A percentile compares a stretch with the other conserved stretches of the same genome.
phyloP scores from a whole-genome alignment of 2,329 filamentous ascomycete genomes.

The Bipolaris sorokiniana region DNA sequence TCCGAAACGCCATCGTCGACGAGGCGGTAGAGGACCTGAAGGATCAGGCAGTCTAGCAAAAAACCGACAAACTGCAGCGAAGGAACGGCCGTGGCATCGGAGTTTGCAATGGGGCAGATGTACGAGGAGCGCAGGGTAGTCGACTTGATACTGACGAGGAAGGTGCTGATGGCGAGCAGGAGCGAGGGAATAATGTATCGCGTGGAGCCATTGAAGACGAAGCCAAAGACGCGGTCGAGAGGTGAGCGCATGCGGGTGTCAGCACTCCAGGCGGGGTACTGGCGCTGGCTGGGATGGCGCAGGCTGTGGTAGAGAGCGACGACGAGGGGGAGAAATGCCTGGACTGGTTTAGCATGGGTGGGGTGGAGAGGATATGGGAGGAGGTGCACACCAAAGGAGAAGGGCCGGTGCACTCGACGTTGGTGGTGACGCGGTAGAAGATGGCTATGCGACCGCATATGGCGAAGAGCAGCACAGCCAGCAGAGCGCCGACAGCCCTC shows the following conservation, averaged over 20 bases:
- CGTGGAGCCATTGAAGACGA: constrained; percentile 36
- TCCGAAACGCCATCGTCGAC: constrained; percentile 36
- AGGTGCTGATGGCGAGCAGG: constrained; percentile 40
- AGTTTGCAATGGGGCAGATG: constrained; percentile 40
- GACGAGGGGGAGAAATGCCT: constrained; percentile 43
- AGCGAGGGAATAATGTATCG: constrained; percentile 43
- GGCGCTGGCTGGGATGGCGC: constrained; percentile 33
- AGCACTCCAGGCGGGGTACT: constrained; percentile 39
- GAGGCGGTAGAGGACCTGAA: constrained; percentile 34
- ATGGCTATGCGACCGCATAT: constrained; percentile 42
- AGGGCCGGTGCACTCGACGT: constrained; percentile 42
- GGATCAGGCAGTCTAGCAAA: constrained; percentile 35
- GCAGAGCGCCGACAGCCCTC: constrained; percentile 31
- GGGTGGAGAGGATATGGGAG: not conserved
- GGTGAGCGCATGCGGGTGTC: constrained; percentile 28
- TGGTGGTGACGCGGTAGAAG: constrained; percentile 36
- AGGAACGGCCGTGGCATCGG: constrained; percentile 33
- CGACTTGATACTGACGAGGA: constrained; percentile 39
- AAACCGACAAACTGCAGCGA: constrained; percentile 41
- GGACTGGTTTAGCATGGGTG: constrained; percentile 3
- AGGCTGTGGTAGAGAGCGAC: constrained; percentile 41
- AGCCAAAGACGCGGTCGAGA: constrained; percentile 36
- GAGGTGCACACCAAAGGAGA: constrained; percentile 31
- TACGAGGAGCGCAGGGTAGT: constrained; percentile 40
- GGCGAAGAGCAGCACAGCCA: constrained; percentile 38